phyloP scores from a whole-genome alignment of 1,139 yeast genomes.

The Suhomyces terraborum region DNA sequence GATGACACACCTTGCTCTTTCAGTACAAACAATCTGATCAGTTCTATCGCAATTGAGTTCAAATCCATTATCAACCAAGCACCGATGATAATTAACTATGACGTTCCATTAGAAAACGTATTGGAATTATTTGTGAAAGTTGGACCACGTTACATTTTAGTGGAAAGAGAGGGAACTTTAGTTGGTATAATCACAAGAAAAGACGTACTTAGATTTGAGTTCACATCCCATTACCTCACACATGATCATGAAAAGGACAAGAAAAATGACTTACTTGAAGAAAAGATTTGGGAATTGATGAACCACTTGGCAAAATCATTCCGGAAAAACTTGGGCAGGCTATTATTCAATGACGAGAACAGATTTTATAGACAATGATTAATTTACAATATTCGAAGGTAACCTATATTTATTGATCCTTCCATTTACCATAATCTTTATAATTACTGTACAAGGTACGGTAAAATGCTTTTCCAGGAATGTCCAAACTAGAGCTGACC shows the following conservation, averaged over 20 bases:
- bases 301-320: conserved; percentile 24
- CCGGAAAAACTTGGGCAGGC: conserved; percentile 31
- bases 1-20: conserved; percentile 27
- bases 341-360: conserved; percentile 35
- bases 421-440: conserved; percentile 83
- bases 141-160: conserved; percentile 77
- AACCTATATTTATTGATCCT: conserved; percentile 36
- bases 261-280: conserved; percentile 32
- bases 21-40: conserved; percentile 11
- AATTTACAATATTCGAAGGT: neutral
- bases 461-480: conserved; percentile 68
- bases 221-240: conserved; percentile 32
- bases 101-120: conserved; percentile 61
- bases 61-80: conserved; percentile 53
- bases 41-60: conserved; percentile 30
- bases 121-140: conserved; percentile 72
- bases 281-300: conserved; percentile 41
- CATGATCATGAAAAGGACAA: conserved; percentile 16
- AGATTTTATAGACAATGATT: conserved; percentile 15
- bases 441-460: conserved; percentile 71
- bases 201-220: conserved; percentile 61
- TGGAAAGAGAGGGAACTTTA: conserved; percentile 55
- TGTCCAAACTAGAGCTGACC: conserved; percentile 70
- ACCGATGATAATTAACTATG: conserved; percentile 61
- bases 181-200: conserved; percentile 68